These are phyloP conservation scores for Pyronema omphalodes DNA, from an alignment of 495 filamentous ascomycete species.

Conservation along the genomic window DNA sequence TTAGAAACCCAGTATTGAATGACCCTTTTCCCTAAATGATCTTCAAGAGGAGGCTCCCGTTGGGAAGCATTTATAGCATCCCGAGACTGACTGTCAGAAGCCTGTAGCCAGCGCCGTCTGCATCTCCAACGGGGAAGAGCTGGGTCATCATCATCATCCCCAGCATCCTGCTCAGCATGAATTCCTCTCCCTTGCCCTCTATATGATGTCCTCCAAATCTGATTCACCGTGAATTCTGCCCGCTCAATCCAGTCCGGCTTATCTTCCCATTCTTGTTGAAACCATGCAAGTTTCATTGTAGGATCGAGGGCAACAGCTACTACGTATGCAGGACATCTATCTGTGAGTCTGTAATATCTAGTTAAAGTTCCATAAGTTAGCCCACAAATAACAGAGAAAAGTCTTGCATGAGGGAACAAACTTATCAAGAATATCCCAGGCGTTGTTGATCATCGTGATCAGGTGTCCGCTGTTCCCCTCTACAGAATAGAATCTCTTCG, in stretches of 20 bases:
- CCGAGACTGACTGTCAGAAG: not conserved
- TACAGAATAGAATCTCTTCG: not conserved
- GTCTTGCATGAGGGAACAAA: not conserved
- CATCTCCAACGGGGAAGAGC: not conserved
- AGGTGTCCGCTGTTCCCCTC: not conserved
- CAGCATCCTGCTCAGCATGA: too few relatives aligned
- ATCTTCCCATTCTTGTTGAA: slow-evolving; percentile 3
- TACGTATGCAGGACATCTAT: not conserved
- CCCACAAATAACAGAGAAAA: not conserved
- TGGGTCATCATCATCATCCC: not conserved
- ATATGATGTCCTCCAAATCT: too few relatives aligned
- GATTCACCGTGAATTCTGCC: too few relatives aligned
- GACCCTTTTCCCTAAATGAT: not conserved
- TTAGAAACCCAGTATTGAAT: not conserved
- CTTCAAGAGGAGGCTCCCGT: not conserved
- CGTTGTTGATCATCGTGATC: not conserved
- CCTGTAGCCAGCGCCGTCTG: not conserved
- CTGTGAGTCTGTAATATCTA: not conserved
- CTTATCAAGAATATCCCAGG: slow-evolving; percentile 1
- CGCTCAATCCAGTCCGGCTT: not conserved
- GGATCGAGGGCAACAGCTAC: not conserved
- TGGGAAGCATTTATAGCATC: not conserved
- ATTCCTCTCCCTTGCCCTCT: too few relatives aligned
- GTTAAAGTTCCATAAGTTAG: too few relatives aligned
- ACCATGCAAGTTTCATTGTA: slow-evolving; percentile 6